Evolutionary conservation across 2,329 filamentous ascomycete species (phyloP).

Genomic region (Diaporthe ampelina): DNA sequence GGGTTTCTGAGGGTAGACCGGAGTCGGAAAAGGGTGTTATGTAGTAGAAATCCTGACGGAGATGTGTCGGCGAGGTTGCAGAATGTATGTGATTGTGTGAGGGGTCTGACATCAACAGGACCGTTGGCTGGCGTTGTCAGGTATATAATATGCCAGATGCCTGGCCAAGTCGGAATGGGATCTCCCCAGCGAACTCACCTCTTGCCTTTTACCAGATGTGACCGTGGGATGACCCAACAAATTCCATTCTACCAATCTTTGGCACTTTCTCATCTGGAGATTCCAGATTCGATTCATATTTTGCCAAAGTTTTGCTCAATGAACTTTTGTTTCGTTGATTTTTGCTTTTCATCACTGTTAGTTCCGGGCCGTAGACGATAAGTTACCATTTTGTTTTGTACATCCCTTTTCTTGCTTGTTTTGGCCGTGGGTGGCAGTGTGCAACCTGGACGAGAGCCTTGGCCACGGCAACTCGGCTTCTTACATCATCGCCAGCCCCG

Average conservation of each 20-base stretch:
- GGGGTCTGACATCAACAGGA: slow-evolving; percentile 16
- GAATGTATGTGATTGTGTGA: neutral
- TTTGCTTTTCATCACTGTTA: slow-evolving; percentile 46
- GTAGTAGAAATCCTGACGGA: slow-evolving; percentile 4
- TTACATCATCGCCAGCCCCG: slow-evolving; percentile 39
- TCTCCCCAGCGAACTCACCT: slow-evolving; percentile 80
- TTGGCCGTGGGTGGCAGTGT: neutral
- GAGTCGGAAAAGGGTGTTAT: neutral
- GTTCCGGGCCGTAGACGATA: neutral
- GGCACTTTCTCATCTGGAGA: slow-evolving; percentile 54
- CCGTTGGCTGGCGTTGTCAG: too few relatives aligned
- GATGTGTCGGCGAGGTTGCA: slow-evolving; percentile 32
- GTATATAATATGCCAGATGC: slow-evolving; percentile 40
- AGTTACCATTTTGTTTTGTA: neutral
- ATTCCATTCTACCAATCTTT: slow-evolving; percentile 68
- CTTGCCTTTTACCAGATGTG: slow-evolving; percentile 87
- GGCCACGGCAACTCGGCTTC: slow-evolving; percentile 2
- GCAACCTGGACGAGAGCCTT: neutral
- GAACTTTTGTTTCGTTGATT: neutral
- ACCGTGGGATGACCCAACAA: slow-evolving; percentile 72
- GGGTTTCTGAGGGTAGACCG: neutral
- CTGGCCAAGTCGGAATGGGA: slow-evolving; percentile 69
- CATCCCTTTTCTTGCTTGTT: neutral
- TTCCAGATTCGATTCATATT: slow-evolving; percentile 58
- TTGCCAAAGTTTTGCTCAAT: slow-evolving; percentile 42